Evolutionary conservation across 2,329 filamentous ascomycete species (phyloP).

Genomic region (Penicillium glabrum): DNA sequence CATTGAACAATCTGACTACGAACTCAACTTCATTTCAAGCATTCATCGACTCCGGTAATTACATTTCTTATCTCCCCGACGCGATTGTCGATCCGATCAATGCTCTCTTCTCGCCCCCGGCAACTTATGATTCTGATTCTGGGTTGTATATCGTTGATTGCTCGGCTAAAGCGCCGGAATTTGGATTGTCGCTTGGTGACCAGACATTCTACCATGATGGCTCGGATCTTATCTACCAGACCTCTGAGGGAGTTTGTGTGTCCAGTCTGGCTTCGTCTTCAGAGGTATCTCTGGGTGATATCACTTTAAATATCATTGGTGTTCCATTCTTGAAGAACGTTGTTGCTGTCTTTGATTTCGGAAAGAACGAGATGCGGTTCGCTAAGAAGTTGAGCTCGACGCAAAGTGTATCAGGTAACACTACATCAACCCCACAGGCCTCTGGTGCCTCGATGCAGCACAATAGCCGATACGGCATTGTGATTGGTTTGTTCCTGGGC

Average conservation of each 20-base stretch:
- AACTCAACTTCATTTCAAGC: slow-evolving; percentile 36
- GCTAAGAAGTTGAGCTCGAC: slow-evolving; percentile 23
- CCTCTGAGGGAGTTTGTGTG: slow-evolving; percentile 14
- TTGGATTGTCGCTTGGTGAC: slow-evolving; percentile 43
- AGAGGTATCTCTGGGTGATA: slow-evolving; percentile 29
- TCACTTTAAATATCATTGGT: slow-evolving; percentile 43
- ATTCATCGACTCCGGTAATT: slow-evolving; percentile 43
- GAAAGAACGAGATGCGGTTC: slow-evolving; percentile 49
- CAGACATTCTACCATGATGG: slow-evolving; percentile 33
- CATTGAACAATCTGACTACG: slow-evolving; percentile 10
- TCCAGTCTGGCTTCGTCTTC: slow-evolving; percentile 28
- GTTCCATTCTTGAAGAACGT: slow-evolving; percentile 53
- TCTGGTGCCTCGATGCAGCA: not conserved
- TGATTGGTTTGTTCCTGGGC: not conserved
- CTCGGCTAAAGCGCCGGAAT: slow-evolving; percentile 40
- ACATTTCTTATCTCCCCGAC: slow-evolving; percentile 40
- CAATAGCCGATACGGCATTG: not conserved
- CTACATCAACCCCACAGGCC: not conserved
- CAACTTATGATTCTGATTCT: slow-evolving; percentile 28
- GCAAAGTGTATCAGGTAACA: not conserved
- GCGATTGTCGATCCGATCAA: slow-evolving; percentile 42
- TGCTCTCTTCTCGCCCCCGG: slow-evolving; percentile 45
- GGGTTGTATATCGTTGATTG: slow-evolving; percentile 45
- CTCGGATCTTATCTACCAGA: slow-evolving; percentile 32
- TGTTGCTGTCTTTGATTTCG: slow-evolving; percentile 53